phyloP scores from a whole-genome alignment of 1,139 yeast genomes.

The Scheffersomyces parashehatae region DNA sequence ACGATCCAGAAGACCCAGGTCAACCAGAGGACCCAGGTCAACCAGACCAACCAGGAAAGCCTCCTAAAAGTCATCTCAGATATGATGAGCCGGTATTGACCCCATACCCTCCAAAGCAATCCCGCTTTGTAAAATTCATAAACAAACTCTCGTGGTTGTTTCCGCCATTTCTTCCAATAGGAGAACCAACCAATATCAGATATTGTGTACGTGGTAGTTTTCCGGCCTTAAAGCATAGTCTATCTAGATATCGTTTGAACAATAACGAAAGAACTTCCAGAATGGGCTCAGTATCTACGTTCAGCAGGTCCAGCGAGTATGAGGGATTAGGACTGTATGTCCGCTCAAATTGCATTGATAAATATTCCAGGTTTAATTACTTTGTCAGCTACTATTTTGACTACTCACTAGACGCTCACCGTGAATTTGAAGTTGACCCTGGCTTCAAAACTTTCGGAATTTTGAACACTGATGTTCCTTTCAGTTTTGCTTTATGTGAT shows the following conservation, averaged over 20 bases:
- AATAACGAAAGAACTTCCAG: too few relatives aligned
- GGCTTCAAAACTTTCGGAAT: constrained; percentile 13
- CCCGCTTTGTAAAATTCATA: constrained; percentile 6
- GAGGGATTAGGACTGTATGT: background rate
- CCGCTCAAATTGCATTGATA: background rate
- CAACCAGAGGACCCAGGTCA: background rate
- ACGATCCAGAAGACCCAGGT: constrained; percentile 2
- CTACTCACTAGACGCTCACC: constrained; percentile 6
- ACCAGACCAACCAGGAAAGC: background rate
- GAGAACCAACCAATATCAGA: too few relatives aligned
- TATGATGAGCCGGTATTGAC: too few relatives aligned
- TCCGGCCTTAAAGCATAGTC: too few relatives aligned
- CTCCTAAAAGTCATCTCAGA: background rate
- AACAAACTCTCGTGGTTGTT: constrained; percentile 25
- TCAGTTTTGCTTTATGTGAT: background rate
- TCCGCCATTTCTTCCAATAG: constrained; percentile 13
- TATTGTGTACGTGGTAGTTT: too few relatives aligned
- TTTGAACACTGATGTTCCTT: constrained; percentile 4
- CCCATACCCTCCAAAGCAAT: too few relatives aligned
- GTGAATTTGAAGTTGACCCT: constrained; percentile 11
- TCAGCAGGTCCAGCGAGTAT: too few relatives aligned
- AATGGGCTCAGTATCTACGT: too few relatives aligned
- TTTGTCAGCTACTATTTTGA: constrained; percentile 24
- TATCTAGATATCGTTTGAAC: too few relatives aligned
- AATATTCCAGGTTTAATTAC: constrained; percentile 16